Evolutionary conservation across 1,139 yeast species (phyloP), one percentile per base, ranked within the genome.

Genomic region (Debaryomycetaceae sp.): DNA sequence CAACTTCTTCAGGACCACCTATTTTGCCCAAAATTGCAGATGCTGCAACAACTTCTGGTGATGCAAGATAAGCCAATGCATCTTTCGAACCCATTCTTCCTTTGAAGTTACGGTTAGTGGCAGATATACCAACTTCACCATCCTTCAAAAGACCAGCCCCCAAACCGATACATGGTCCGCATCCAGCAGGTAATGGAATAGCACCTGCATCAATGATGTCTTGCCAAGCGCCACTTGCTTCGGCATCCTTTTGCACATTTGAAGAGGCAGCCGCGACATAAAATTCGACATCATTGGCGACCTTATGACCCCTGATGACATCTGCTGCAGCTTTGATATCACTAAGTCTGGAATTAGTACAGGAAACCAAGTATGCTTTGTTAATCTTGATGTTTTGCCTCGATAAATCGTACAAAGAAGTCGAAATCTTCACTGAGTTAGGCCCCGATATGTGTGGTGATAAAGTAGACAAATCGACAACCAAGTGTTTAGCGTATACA

Each of bases 81-180:
- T 93, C 97, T 58, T 87, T 86, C 9, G 96, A 87, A 5, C 99
- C 99, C 99, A 93, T 93, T 72, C 99, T 83, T 47, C 99, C 99
- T 72, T 95, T 95, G 77, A 93, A 93, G 68, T 93, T 93, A 72
- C 99, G 83, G 73, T 93, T 93, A 6, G 99, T 95, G 47, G 99
- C 99, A 54, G 97, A 88, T 59, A 93, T 95, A 52, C 99, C 99
- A 46, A 95, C 95, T 66, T 93, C 97, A 39, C 99, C 99, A 40
- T 89, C 93, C 66, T 93, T 83, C 56, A 93, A 75, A 51, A 93
- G 74, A 43, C 99, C 99, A 35, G 95, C 78, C 49, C 99, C 99
- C 46, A 93, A 77, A 38, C 99, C 99, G 60, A 93, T 93, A 72
- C 99, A 93, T 35, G 99, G 99, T 41, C 99, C 99, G 71, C 99